Evolutionary conservation across 495 filamentous ascomycete species (phyloP), one percentile per base, ranked within the genome.

Genomic region (Aspergillus cristatus): DNA sequence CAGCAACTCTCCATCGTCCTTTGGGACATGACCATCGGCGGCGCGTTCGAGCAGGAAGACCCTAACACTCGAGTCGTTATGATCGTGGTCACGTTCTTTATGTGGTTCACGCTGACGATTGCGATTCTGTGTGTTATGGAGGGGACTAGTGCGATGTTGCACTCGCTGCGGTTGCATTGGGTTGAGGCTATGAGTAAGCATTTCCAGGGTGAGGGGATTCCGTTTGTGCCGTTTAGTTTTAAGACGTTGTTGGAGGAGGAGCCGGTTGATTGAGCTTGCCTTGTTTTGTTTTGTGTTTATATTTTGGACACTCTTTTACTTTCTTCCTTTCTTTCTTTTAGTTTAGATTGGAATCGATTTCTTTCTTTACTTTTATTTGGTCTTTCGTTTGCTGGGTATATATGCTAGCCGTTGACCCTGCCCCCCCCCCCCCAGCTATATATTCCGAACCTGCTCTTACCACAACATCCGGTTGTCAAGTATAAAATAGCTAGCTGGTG

Each of bases 151-250:
- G 85, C 85, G 34, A 89, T 91, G 85, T 74, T 95, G 68, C 93
- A 97, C 63, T 87, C 83, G 42, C 71, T 99, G 47, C 78, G 91
- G 70, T 74, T 99, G 41, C 93, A 96, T 54, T 99, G 91, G 91
- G 91, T 99, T 41, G 91, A 99, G 60, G 88, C 91, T n/a, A 96
- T 97, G 78, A 91, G 86, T 65, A 98, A 98, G 65, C 94, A 96
- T 69, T 95, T 96, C 67, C 82, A 96, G 57, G 94, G 94, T 44
- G 88, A 88, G 38, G 91, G 91, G 30, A 73, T 91, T 55, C 70
- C 88, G 26, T 97, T 99, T 64, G 69, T 82, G 49, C 91, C 91
- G 7, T 97, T 98, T 60, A 88, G 82, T 53, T 97, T 97, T 57
- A 79, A 81, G 67, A 69, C 76, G 14, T 61, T 96, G 45, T 60